Percentiles rank a stretch among this genome's conserved stretches.
These are phyloP conservation scores for Maudiozyma barnettii DNA, from an alignment of 805 yeast genomes.

Conservation along the genomic window DNA sequence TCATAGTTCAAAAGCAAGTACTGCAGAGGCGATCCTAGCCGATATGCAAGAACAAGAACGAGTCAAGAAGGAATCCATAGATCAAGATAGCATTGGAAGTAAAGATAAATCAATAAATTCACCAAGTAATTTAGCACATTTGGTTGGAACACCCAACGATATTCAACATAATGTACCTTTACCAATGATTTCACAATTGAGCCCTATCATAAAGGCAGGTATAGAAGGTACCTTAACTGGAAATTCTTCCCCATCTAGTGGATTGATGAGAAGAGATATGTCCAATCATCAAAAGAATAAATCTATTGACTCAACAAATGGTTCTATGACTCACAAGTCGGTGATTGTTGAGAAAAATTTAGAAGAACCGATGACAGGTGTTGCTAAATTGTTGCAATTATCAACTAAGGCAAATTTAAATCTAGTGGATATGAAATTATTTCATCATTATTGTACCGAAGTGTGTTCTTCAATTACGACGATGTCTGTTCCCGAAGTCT, in stretches of 20 bases:
- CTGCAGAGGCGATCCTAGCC: slow-evolving; percentile 26
- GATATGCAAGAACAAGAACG: slow-evolving; percentile 22
- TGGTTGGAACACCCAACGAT: neutral
- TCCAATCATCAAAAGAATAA: slow-evolving; percentile 1
- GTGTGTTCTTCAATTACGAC: slow-evolving; percentile 84
- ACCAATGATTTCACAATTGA: slow-evolving; percentile 5
- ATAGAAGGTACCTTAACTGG: neutral
- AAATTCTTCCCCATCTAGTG: slow-evolving; percentile 13
- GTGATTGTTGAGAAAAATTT: neutral
- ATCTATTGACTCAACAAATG: neutral
- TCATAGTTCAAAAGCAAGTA: slow-evolving; percentile 11
- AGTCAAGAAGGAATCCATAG: neutral
- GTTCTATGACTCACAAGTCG: neutral
- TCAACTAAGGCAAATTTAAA: slow-evolving; percentile 37
- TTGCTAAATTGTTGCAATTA: slow-evolving; percentile 18
- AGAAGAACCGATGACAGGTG: slow-evolving; percentile 2
- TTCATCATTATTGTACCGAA: slow-evolving; percentile 78
- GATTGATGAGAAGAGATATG: slow-evolving; percentile 9
- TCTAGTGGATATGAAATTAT: slow-evolving; percentile 66
- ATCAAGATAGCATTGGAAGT: neutral
- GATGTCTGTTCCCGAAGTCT: slow-evolving; percentile 66
- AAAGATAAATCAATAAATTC: neutral
- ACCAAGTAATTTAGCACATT: neutral
- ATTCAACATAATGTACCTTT: slow-evolving; percentile 2
- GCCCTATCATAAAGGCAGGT: slow-evolving; percentile 4